Conservation (phyloP, 805 yeast genomes). For the Lipomyces yamanashiensis region DNA sequence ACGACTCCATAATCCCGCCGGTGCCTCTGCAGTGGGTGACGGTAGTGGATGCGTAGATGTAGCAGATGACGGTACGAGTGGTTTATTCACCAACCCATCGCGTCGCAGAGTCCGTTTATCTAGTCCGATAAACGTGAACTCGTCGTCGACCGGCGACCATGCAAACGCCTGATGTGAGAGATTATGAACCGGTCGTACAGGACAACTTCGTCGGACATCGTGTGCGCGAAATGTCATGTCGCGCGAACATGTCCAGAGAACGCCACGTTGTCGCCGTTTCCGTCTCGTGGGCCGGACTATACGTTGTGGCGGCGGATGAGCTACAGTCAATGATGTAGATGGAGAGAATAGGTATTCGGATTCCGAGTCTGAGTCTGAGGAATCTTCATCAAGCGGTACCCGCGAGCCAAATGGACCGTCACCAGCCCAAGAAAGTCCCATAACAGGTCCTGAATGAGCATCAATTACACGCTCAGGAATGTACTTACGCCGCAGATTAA, state of each 20-base stretch:
- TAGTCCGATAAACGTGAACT: conserved; percentile 50
- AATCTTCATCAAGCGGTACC: conserved; percentile 1
- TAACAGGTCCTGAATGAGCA: conserved; percentile 54
- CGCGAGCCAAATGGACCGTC: conserved; percentile 25
- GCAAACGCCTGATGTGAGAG: conserved; percentile 57
- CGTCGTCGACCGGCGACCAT: conserved; percentile 60
- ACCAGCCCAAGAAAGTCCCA: conserved; percentile 61
- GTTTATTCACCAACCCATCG: conserved; percentile 21
- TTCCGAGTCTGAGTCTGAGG: background rate
- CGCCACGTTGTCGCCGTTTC: conserved; percentile 21
- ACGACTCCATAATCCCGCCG: conserved; percentile 1
- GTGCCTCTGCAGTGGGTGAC: background rate
- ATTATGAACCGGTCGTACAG: conserved; percentile 54
- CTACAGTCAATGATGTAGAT: background rate
- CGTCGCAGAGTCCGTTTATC: conserved; percentile 19
- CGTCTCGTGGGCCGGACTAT: background rate
- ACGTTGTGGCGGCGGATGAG: conserved; percentile 1
- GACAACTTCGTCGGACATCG: conserved; percentile 48
- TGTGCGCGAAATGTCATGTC: conserved; percentile 57
- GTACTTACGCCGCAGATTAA: conserved; percentile 70
- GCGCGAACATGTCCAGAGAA: conserved; percentile 56
- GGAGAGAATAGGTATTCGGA: background rate
- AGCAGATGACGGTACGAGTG: background rate
- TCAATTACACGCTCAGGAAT: conserved; percentile 66
- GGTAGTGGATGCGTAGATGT: background rate